phyloP scores from a whole-genome alignment of 306 rosid genomes.

The Prunus mume region DNA sequence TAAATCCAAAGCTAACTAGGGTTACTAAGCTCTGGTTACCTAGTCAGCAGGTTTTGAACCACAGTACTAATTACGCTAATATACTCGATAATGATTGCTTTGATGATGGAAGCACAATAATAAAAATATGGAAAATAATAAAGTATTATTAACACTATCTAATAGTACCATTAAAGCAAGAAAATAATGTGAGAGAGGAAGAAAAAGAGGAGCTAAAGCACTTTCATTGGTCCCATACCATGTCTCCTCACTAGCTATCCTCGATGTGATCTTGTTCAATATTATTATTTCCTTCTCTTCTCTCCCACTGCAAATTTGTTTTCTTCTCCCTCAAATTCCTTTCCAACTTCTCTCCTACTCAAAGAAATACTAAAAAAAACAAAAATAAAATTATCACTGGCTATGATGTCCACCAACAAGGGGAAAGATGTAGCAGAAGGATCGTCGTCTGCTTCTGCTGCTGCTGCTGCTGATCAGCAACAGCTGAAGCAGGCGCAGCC shows the following conservation, averaged over 20 bases:
- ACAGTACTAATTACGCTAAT: conserved; percentile 30
- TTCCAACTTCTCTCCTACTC: conserved; percentile 5
- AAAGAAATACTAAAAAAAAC: neutral
- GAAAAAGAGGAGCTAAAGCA: conserved; percentile 50
- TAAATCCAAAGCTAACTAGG: conserved; percentile 11
- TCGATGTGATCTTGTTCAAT: conserved; percentile 37
- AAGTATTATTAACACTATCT: conserved; percentile 30
- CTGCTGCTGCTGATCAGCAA: conserved; percentile 1
- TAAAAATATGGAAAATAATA: conserved; percentile 27
- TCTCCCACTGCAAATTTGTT: conserved; percentile 17
- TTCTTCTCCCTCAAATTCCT: conserved; percentile 9
- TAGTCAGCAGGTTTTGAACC: neutral
- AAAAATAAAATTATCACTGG: neutral
- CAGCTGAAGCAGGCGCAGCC: conserved; percentile 15
- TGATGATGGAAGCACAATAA: conserved; percentile 38
- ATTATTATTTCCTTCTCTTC: conserved; percentile 3
- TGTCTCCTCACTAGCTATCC: conserved; percentile 45
- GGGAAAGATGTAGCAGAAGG: conserved; percentile 51
- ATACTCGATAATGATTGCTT: conserved; percentile 35
- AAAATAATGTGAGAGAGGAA: conserved; percentile 37
- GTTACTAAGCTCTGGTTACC: conserved; percentile 1
- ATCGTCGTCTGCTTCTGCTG: conserved; percentile 24
- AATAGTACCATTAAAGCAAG: conserved; percentile 53
- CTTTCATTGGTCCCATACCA: conserved; percentile 42
- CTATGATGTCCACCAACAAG: conserved; percentile 39